Conservation (phyloP, 345 rosid species). For the Aethionema arabicum region DNA sequence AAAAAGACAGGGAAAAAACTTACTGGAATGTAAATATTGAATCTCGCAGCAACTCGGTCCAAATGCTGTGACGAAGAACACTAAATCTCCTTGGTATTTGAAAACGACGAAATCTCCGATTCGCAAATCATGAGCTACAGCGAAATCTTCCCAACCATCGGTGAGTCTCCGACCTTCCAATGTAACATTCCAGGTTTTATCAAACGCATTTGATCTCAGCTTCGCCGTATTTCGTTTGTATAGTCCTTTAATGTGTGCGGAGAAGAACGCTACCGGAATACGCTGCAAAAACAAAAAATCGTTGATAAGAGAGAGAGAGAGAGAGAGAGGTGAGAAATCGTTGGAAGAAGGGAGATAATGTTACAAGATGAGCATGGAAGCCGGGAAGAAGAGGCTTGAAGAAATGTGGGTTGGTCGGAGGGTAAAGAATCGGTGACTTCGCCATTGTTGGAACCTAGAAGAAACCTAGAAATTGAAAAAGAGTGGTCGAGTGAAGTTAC, state of each 20-base stretch:
- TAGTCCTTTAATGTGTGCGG: slow-evolving; percentile 18
- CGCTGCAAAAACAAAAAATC: slow-evolving; percentile 19
- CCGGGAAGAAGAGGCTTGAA: slow-evolving; percentile 32
- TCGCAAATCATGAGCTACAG: slow-evolving; percentile 29
- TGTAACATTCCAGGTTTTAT: slow-evolving; percentile 26
- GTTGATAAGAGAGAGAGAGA: background rate
- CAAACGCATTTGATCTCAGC: slow-evolving; percentile 25
- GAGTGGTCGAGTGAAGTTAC: no score
- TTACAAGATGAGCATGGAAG: slow-evolving; percentile 29
- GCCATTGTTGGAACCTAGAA: slow-evolving; percentile 26
- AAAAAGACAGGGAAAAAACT: background rate
- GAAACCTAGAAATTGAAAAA: background rate
- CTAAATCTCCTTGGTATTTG: slow-evolving; percentile 28
- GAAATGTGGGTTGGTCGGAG: slow-evolving; percentile 30
- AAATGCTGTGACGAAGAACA: slow-evolving; percentile 33
- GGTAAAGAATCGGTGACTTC: slow-evolving; percentile 10
- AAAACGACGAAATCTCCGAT: slow-evolving; percentile 26
- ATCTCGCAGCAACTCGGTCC: slow-evolving; percentile 30
- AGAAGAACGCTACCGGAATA: slow-evolving; percentile 32
- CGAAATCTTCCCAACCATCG: slow-evolving; percentile 29
- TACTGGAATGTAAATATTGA: slow-evolving; percentile 6
- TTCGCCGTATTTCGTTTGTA: slow-evolving; percentile 16
- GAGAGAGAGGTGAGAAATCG: background rate
- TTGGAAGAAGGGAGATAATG: background rate
- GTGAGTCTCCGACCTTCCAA: slow-evolving; percentile 27